Conservation (phyloP, 768 basidiomycete genomes). For the Pholiota conissans region DNA sequence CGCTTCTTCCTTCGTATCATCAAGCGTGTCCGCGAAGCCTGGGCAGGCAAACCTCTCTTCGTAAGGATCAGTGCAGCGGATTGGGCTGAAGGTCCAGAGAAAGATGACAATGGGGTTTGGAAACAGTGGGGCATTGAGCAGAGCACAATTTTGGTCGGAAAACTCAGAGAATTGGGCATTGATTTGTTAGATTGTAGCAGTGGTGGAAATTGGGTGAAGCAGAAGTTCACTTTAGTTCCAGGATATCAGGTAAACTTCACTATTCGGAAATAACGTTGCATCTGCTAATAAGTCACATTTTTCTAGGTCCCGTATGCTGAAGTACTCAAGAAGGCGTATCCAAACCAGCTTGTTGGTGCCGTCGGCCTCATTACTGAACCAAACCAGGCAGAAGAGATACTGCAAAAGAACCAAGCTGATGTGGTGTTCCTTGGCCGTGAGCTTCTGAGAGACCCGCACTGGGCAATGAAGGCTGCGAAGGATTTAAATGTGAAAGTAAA, state of each 20-base stretch:
- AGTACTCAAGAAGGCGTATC: slow-evolving; percentile 59
- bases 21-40: slow-evolving; percentile 49
- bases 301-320: slow-evolving; percentile 67
- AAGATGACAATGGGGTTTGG: slow-evolving; percentile 55
- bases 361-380: slow-evolving; percentile 77
- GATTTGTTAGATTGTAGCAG: slow-evolving; percentile 76
- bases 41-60: slow-evolving; percentile 70
- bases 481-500: slow-evolving; percentile 65
- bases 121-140: slow-evolving; percentile 80
- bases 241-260: slow-evolving; percentile 60
- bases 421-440: slow-evolving; percentile 69
- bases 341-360: slow-evolving; percentile 52
- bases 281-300: background rate
- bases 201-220: slow-evolving; percentile 63
- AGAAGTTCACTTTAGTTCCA: slow-evolving; percentile 55
- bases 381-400: slow-evolving; percentile 49
- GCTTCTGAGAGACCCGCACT: slow-evolving; percentile 65
- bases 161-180: slow-evolving; percentile 60
- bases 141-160: slow-evolving; percentile 55
- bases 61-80: slow-evolving; percentile 68
- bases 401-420: slow-evolving; percentile 69
- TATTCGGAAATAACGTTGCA: background rate
- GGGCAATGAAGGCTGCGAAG: slow-evolving; percentile 60
- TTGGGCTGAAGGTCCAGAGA: slow-evolving; percentile 61
- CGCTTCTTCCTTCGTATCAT: slow-evolving; percentile 65